Evolutionary conservation across 352 stramenopile genomes (phyloP), one percentile per base, ranked within the genome.

Genomic region (Phytophthora europaea): DNA sequence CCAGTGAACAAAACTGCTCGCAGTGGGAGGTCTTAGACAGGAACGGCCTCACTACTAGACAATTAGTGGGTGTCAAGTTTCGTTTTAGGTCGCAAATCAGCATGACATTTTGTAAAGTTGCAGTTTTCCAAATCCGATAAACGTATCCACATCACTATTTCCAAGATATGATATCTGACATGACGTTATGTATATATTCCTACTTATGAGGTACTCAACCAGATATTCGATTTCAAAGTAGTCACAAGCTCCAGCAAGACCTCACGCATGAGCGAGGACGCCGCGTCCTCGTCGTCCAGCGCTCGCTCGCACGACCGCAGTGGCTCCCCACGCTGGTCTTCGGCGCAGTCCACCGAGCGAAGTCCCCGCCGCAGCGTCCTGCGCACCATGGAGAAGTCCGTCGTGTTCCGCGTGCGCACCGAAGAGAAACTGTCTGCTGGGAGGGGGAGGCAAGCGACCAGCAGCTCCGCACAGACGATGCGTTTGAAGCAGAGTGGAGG

Each of bases 381-480:
- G 9, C 61, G 64, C 57, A 80, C 72, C 51, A 80, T 57, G 7
- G 72, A 80, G 67, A 82, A 80, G 65, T 82, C 72, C 9, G 70
- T 77, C n/a, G 62, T 76, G 36, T 64, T 80, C 33, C 72, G 66
- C 26, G 23, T 82, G 56, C 64, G 61, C 64, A 75, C 65, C 38
- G 59, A 79, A 20, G 71, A 82, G 48, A 57, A 80, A 38, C 2
- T 70, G 33, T 62, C 56, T 16, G 65, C 20, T 57, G 28, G 38
- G 38, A 47, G 57, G 58, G 51, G 31, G 3, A 57, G 26, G 8
- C 63, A 47, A 63, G 52, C 54, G 31, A 67, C 28, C 40, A 65
- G 51, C 22, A 66, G 57, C 31, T 62, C 54, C 8, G 67, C 61
- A 22, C 61, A 58, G 40, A 54, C 61, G 47, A 18, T 73, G 47